These are phyloP conservation scores for Carpinus viminea DNA, from an alignment of 306 rosid species.

Conservation along the genomic window DNA sequence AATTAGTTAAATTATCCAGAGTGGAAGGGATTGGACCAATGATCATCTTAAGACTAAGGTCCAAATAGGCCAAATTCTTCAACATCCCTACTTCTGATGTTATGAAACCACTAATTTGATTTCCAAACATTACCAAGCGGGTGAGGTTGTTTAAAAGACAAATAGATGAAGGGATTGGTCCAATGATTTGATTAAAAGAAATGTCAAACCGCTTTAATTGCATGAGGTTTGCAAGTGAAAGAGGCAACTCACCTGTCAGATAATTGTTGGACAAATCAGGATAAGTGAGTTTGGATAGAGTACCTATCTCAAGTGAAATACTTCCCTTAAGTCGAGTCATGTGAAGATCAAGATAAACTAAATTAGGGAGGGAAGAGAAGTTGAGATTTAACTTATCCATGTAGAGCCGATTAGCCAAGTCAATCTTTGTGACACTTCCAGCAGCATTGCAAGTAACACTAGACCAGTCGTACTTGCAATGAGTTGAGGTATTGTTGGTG, in stretches of 20 bases:
- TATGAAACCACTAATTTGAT: no score
- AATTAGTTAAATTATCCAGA: no score
- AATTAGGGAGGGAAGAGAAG: background rate
- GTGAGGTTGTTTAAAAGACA: no score
- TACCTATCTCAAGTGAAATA: slow-evolving; percentile 6
- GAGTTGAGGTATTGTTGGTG: background rate
- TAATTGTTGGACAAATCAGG: slow-evolving; percentile 2
- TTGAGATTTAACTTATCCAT: background rate
- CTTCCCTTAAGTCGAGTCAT: background rate
- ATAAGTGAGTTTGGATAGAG: background rate
- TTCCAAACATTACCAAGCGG: no score
- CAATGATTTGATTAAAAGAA: background rate
- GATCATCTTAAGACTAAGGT: no score
- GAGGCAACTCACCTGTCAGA: slow-evolving; percentile 6
- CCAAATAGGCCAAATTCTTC: no score
- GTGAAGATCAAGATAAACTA: background rate
- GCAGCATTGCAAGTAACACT: background rate
- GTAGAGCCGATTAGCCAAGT: background rate
- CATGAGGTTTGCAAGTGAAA: background rate
- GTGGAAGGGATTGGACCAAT: no score
- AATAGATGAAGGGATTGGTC: background rate
- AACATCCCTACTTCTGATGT: no score
- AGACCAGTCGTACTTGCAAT: background rate
- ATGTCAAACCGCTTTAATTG: background rate
- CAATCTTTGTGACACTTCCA: background rate